Percentiles rank a stretch among this genome's conserved stretches.
Conservation (phyloP, 768 basidiomycete species). For the Lactarius trivialis region DNA sequence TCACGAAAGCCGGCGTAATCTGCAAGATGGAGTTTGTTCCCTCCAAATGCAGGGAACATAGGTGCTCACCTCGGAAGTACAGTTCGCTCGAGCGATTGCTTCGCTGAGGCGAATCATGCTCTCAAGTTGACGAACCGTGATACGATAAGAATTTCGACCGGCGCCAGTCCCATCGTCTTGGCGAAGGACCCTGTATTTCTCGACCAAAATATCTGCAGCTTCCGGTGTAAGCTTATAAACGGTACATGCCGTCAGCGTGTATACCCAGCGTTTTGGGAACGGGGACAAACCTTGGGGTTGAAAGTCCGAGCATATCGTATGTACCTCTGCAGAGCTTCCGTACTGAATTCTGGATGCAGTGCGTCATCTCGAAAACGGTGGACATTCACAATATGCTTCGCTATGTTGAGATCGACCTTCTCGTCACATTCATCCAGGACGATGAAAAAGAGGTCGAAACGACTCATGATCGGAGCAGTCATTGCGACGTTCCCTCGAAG, state of each 20-base stretch:
- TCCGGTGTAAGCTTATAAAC: slow-evolving; percentile 74
- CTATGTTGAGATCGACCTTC: slow-evolving; percentile 86
- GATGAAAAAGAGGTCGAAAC: slow-evolving; percentile 97
- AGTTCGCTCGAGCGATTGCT: slow-evolving; percentile 95
- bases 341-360: slow-evolving; percentile 94
- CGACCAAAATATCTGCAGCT: slow-evolving; percentile 87
- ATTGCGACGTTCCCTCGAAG: slow-evolving; percentile 91
- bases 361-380: slow-evolving; percentile 94
- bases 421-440: slow-evolving; percentile 96
- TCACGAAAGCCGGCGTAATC: slow-evolving; percentile 92
- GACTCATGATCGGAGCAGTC: slow-evolving; percentile 98
- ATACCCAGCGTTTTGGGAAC: not conserved
- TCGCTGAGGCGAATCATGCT: slow-evolving; percentile 98
- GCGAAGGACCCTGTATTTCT: slow-evolving; percentile 87
- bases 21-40: slow-evolving; percentile 29
- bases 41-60: not conserved
- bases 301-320: slow-evolving; percentile 97
- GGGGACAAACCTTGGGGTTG: slow-evolving; percentile 74
- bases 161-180: slow-evolving; percentile 89
- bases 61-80: slow-evolving; percentile 71
- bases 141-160: slow-evolving; percentile 89
- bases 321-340: slow-evolving; percentile 92
- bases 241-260: not conserved
- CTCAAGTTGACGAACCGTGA: slow-evolving; percentile 96
- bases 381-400: slow-evolving; percentile 95